phyloP scores from a whole-genome alignment of 2,329 filamentous ascomycete species.

The Microascus cirrosus region DNA sequence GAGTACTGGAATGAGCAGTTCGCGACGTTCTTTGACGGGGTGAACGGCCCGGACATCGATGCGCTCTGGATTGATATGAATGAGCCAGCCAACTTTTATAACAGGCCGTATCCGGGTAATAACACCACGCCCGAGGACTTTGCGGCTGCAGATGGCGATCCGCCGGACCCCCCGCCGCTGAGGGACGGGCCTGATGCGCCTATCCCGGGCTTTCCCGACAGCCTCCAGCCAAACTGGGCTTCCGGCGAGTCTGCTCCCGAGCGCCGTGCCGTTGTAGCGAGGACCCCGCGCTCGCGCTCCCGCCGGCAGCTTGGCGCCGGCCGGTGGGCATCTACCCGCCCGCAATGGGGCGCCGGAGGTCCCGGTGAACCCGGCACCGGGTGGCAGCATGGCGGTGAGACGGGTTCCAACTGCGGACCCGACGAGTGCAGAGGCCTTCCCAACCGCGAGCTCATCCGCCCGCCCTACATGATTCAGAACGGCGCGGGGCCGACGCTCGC shows the following conservation, averaged over 20 bases:
- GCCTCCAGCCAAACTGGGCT: slow-evolving; percentile 12
- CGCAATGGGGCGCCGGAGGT: not conserved
- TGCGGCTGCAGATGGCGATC: slow-evolving; percentile 24
- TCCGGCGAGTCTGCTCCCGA: not conserved
- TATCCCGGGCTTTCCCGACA: slow-evolving; percentile 55
- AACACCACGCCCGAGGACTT: not conserved
- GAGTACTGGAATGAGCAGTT: slow-evolving; percentile 64
- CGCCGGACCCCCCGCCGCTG: slow-evolving; percentile 52
- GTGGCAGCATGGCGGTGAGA: slow-evolving; percentile 7
- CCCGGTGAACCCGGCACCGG: slow-evolving; percentile 7
- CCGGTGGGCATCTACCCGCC: not conserved
- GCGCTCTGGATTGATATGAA: slow-evolving; percentile 69
- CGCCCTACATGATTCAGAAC: not conserved
- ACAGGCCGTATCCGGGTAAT: slow-evolving; percentile 2
- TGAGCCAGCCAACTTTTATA: slow-evolving; percentile 24
- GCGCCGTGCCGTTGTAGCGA: not conserved
- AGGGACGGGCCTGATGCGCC: slow-evolving; percentile 46
- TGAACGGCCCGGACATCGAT: slow-evolving; percentile 52
- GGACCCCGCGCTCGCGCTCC: not conserved
- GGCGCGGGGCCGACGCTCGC: slow-evolving; percentile 28
- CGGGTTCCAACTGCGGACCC: not conserved
- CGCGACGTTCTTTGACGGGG: slow-evolving; percentile 46
- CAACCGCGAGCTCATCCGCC: slow-evolving; percentile 1
- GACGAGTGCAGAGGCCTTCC: not conserved
- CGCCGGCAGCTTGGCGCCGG: not conserved